Conservation (phyloP, 1,284 basidiomycete genomes). For the Cutaneotrichosporon spelunceum region DNA sequence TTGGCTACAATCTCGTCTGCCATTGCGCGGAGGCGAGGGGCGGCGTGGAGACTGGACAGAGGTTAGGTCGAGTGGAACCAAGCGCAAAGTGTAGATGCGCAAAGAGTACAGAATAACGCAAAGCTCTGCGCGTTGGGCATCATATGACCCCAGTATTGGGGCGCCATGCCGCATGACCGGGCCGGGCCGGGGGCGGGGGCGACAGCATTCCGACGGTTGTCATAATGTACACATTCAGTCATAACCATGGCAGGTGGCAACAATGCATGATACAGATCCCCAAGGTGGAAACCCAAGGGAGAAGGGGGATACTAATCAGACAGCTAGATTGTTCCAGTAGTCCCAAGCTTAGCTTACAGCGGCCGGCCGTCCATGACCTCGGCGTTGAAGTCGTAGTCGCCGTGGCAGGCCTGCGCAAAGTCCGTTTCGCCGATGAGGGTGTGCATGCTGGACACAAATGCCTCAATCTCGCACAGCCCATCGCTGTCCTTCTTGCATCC, state of each 20-base stretch:
- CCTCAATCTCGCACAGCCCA: constrained; percentile 59
- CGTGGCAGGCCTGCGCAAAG: constrained; percentile 2
- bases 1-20: neutral
- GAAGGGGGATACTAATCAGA: neutral
- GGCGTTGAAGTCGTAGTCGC: constrained; percentile 8
- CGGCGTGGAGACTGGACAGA: neutral
- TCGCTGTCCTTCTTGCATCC: constrained; percentile 41
- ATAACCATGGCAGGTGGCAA: neutral
- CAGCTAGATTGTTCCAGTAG: neutral
- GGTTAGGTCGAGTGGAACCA: neutral
- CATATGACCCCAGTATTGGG: neutral
- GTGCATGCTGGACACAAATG: constrained; percentile 58
- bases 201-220: neutral
- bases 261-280: neutral
- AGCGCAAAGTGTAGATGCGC: too few species aligned
- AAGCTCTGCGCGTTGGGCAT: neutral
- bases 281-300: neutral
- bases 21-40: neutral
- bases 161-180: too few species aligned
- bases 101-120: neutral
- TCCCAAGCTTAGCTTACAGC: neutral
- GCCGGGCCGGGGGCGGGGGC: too few species aligned
- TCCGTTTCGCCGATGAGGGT: constrained; percentile 48
- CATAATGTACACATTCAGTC: neutral
- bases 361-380: constrained; percentile 10